phyloP scores from a whole-genome alignment of 352 stramenopile species.

The Globisporangium irregulare region DNA sequence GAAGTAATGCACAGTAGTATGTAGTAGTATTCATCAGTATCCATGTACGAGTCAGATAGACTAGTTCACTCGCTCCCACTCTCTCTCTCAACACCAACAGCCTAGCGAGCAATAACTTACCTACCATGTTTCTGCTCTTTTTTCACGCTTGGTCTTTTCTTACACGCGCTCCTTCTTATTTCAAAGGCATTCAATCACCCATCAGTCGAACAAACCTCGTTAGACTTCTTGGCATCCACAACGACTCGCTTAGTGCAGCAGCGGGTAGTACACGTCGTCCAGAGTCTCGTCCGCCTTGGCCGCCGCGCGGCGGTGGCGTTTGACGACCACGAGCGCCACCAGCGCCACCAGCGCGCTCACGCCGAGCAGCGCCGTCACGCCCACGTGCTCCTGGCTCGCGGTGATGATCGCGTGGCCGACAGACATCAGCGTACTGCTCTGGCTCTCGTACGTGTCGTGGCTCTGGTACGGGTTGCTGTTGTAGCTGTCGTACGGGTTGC shows the following conservation, averaged over 20 bases:
- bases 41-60: neutral
- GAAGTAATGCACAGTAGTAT: neutral
- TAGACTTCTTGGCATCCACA: neutral
- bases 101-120: neutral
- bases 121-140: too few relatives aligned
- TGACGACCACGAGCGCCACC: constrained; percentile 53
- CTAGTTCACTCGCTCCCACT: neutral
- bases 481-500: constrained; percentile 20
- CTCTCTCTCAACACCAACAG: neutral
- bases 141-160: neutral
- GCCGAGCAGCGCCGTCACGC: constrained; percentile 29
- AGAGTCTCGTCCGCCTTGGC: constrained; percentile 18
- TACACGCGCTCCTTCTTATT: neutral
- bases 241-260: constrained; percentile 39
- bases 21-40: neutral
- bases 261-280: constrained; percentile 60
- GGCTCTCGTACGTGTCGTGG: constrained; percentile 5
- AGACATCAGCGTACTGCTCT: constrained; percentile 23
- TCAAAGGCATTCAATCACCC: neutral
- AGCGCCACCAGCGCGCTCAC: constrained; percentile 43
- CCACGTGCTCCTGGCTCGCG: constrained; percentile 28
- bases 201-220: neutral
- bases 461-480: constrained; percentile 14
- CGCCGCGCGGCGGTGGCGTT: constrained; percentile 26
- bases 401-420: constrained; percentile 19